phyloP scores from a whole-genome alignment of 192 early-diverging fungal genomes.

The Cladochytrium replicatum region DNA sequence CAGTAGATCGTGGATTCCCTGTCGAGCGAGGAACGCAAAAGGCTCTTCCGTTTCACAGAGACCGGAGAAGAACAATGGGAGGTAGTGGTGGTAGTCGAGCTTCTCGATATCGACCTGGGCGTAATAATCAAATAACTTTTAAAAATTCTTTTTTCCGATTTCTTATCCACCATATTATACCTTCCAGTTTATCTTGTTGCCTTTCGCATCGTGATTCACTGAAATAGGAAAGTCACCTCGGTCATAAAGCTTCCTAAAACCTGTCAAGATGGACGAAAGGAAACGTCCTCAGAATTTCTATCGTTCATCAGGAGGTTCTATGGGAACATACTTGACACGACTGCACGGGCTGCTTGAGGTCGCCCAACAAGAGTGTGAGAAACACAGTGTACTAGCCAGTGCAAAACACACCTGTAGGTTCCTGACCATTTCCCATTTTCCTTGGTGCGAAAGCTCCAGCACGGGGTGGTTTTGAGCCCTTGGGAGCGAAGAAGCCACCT shows the following conservation, averaged over 20 bases:
- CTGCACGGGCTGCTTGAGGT: too few relatives aligned
- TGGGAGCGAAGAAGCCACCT: constrained; percentile 52
- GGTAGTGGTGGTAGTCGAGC: constrained; percentile 56
- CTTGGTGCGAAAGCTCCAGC: constrained; percentile 45
- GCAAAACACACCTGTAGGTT: too few relatives aligned
- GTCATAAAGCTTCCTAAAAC: constrained; percentile 51
- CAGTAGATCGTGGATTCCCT: constrained; percentile 52
- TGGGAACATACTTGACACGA: too few relatives aligned
- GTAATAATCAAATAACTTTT: not conserved
- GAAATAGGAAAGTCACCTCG: constrained; percentile 53
- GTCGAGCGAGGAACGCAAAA: constrained; percentile 49
- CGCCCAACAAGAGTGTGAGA: too few relatives aligned
- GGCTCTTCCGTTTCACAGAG: constrained; percentile 56
- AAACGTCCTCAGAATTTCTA: too few relatives aligned
- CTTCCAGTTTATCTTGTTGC: constrained; percentile 60
- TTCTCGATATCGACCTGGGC: constrained; percentile 53
- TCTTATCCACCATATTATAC: constrained; percentile 6
- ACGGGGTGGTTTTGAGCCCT: constrained; percentile 42
- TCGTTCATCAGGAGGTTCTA: too few relatives aligned
- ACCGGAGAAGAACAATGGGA: constrained; percentile 54
- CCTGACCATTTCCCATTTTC: constrained; percentile 21
- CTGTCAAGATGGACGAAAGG: too few relatives aligned
- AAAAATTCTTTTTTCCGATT: not conserved
- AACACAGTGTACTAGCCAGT: too few relatives aligned
- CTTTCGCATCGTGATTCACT: constrained; percentile 53